These are phyloP conservation scores for Scedosporium boydii DNA, from an alignment of 2,329 filamentous ascomycete genomes.

Conservation along the genomic window DNA sequence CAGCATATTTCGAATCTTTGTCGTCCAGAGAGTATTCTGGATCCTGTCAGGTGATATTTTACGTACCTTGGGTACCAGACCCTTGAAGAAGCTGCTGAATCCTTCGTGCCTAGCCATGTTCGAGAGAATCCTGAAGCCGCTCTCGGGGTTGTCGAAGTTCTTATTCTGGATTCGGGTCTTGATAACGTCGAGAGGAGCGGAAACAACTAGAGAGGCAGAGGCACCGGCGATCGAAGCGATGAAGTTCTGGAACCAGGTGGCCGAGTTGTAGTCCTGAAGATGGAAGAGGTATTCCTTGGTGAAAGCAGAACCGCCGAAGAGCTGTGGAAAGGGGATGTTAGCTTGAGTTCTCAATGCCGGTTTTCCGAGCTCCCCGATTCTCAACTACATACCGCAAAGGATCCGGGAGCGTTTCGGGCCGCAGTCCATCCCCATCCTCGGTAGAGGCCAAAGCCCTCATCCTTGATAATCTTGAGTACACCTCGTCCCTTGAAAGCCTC, in stretches of 20 bases:
- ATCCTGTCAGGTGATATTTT: background rate
- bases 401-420: slow-evolving; percentile 90
- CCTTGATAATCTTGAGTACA: slow-evolving; percentile 76
- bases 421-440: slow-evolving; percentile 97
- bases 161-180: slow-evolving; percentile 98
- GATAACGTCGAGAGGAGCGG: slow-evolving; percentile 93
- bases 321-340: slow-evolving; percentile 34
- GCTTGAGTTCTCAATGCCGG: slow-evolving; percentile 12
- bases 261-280: slow-evolving; percentile 90
- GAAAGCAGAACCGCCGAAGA: slow-evolving; percentile 95
- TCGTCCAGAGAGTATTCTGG: no score
- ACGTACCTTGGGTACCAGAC: slow-evolving; percentile 75
- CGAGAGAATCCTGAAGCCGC: slow-evolving; percentile 79
- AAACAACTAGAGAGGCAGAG: slow-evolving; percentile 88
- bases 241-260: slow-evolving; percentile 93
- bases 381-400: slow-evolving; percentile 62
- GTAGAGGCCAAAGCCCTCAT: slow-evolving; percentile 94
- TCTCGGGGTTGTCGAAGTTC: slow-evolving; percentile 97
- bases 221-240: slow-evolving; percentile 92
- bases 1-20: background rate
- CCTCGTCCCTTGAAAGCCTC: slow-evolving; percentile 95
- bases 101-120: slow-evolving; percentile 95
- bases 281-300: slow-evolving; percentile 94
- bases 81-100: slow-evolving; percentile 87
- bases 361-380: background rate